Conservation (phyloP, 768 basidiomycete genomes). For the Antrodiella citrinella region DNA sequence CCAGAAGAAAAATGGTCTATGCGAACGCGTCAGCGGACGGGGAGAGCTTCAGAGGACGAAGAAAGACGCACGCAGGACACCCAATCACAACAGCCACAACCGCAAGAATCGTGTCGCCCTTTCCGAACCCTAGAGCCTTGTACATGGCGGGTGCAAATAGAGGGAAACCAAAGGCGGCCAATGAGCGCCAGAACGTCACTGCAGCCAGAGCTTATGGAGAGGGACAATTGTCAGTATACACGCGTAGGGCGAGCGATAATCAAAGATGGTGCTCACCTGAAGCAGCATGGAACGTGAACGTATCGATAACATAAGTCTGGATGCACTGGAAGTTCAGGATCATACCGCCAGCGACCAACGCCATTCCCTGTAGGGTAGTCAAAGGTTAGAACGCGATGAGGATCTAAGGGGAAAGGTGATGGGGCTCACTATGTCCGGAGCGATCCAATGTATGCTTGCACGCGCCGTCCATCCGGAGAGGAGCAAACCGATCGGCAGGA, state of each 20-base stretch:
- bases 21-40: conserved; percentile 2
- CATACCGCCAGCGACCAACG: conserved; percentile 44
- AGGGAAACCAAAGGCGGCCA: conserved; percentile 69
- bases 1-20: conserved; percentile 34
- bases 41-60: conserved; percentile 8
- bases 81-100: conserved; percentile 47
- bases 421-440: conserved; percentile 48
- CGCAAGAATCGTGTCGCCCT: conserved; percentile 58
- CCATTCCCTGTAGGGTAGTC: conserved; percentile 38
- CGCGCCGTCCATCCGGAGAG: conserved; percentile 65
- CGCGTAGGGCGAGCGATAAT: conserved; percentile 45
- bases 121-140: conserved; percentile 55
- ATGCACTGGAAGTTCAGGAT: conserved; percentile 58
- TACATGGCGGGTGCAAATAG: conserved; percentile 69
- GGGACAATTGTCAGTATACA: too few species aligned
- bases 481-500: conserved; percentile 62
- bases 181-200: conserved; percentile 49
- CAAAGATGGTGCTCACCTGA: conserved; percentile 57
- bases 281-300: conserved; percentile 59
- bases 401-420: not conserved
- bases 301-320: conserved; percentile 61
- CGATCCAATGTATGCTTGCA: conserved; percentile 56
- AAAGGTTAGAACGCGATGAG: not conserved
- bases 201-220: conserved; percentile 51
- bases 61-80: conserved; percentile 39